Percentiles rank a stretch among this genome's conserved stretches.
Evolutionary conservation across 257 asterid genomes (phyloP).

Genomic region (Buddleja alternifolia): DNA sequence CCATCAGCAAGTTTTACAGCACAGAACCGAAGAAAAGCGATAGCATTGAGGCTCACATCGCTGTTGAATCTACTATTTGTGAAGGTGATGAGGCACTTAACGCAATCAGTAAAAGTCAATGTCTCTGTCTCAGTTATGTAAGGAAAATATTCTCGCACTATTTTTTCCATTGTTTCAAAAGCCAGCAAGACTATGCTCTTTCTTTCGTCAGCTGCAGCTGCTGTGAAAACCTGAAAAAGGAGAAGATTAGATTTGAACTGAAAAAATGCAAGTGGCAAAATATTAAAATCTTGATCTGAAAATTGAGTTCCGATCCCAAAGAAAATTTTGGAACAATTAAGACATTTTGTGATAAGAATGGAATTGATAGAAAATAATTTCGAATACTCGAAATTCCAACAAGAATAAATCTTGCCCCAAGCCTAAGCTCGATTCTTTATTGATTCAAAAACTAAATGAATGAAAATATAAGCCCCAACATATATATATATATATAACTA

Average conservation of each 20-base stretch:
- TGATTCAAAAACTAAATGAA: too few species aligned
- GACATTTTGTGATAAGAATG: too few species aligned
- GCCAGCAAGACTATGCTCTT: conserved; percentile 93
- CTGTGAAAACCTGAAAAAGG: conserved; percentile 77
- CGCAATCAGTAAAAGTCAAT: conserved; percentile 88
- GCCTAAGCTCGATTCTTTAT: too few species aligned
- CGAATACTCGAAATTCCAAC: too few species aligned
- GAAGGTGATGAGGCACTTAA: conserved; percentile 92
- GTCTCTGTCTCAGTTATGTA: conserved; percentile 95
- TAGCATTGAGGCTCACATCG: conserved; percentile 97
- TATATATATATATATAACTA: too few species aligned
- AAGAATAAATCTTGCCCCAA: too few species aligned
- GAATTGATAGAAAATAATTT: too few species aligned
- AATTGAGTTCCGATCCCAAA: conserved; percentile 3
- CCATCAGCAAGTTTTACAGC: conserved; percentile 99
- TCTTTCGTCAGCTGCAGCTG: conserved; percentile 98
- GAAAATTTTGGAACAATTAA: background rate
- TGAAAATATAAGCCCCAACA: too few species aligned
- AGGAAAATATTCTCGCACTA: conserved; percentile 93
- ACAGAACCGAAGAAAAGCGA: conserved; percentile 98
- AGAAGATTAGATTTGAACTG: conserved; percentile 13
- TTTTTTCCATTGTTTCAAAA: conserved; percentile 97
- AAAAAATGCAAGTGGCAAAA: conserved; percentile 12
- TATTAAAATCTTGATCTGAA: background rate
- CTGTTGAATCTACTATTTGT: conserved; percentile 94